Conservation (phyloP, 2,329 filamentous ascomycete genomes). For the Trichophyton simii region DNA sequence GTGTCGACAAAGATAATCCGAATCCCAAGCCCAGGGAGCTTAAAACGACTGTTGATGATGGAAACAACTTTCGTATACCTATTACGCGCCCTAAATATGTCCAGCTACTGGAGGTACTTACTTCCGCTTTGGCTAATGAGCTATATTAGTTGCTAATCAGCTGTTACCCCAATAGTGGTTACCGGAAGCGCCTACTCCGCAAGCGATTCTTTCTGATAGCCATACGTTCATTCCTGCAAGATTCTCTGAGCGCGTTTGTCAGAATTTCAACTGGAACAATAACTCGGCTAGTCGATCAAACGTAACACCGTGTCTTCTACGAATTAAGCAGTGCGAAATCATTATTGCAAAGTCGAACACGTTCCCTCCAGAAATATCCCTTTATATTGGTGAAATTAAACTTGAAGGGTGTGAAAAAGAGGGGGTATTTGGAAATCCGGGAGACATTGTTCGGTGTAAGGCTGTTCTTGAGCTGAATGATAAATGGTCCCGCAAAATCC, state of each 20-base stretch:
- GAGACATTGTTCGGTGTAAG: slow-evolving; percentile 11
- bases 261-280: slow-evolving; percentile 14
- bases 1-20: neutral
- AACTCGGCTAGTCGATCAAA: slow-evolving; percentile 14
- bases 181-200: slow-evolving; percentile 11
- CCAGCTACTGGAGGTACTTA: slow-evolving; percentile 22
- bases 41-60: slow-evolving; percentile 17
- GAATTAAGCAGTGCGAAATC: slow-evolving; percentile 25
- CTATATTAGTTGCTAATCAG: slow-evolving; percentile 3
- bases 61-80: slow-evolving; percentile 23
- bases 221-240: slow-evolving; percentile 23
- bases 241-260: slow-evolving; percentile 19
- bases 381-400: slow-evolving; percentile 18
- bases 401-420: slow-evolving; percentile 18
- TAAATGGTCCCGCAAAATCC: neutral
- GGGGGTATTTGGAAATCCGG: slow-evolving; percentile 18
- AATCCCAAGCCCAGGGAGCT: neutral
- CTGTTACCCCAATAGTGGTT: slow-evolving; percentile 17
- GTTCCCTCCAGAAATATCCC: slow-evolving; percentile 11
- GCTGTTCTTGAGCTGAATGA: slow-evolving; percentile 5
- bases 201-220: slow-evolving; percentile 25
- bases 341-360: slow-evolving; percentile 18
- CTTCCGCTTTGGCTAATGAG: neutral
- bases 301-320: slow-evolving; percentile 20
- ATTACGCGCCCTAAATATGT: slow-evolving; percentile 13